These are phyloP conservation scores for Auricularia sp. DNA, from an alignment of 768 basidiomycete species.

Conservation along the genomic window DNA sequence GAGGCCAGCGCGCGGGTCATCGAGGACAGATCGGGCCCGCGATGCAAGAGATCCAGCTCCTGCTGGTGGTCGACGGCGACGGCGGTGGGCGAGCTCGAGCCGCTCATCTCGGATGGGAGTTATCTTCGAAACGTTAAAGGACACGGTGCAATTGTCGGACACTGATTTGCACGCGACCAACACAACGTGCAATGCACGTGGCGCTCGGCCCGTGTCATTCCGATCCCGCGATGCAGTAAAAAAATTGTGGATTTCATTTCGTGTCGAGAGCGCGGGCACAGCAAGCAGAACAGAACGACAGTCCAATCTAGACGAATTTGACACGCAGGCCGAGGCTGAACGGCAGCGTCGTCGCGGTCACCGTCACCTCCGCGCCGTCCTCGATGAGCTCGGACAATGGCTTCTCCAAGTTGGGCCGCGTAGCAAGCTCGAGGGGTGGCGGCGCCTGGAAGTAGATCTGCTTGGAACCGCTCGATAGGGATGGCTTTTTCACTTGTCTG, in stretches of 20 bases:
- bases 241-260: not conserved
- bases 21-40: not conserved
- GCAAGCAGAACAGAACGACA: not conserved
- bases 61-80: not conserved
- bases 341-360: conserved; percentile 83
- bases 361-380: conserved; percentile 68
- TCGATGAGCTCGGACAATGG: conserved; percentile 72
- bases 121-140: too few species aligned
- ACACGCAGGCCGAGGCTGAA: conserved; percentile 54
- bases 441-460: conserved; percentile 93
- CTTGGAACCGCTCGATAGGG: conserved; percentile 63
- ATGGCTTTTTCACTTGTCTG: conserved; percentile 97
- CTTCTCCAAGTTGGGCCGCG: conserved; percentile 85
- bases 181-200: too few species aligned
- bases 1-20: not conserved
- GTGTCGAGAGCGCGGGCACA: not conserved
- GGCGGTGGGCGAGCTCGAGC: conserved; percentile 1
- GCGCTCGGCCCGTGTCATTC: too few species aligned
- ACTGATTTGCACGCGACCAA: too few species aligned
- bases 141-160: too few species aligned
- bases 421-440: conserved; percentile 79
- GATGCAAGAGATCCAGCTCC: not conserved
- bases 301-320: conserved; percentile 3
- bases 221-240: too few species aligned
- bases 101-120: not conserved